Evolutionary conservation across 768 basidiomycete species (phyloP).

Genomic region (Psilocybe sp.): DNA sequence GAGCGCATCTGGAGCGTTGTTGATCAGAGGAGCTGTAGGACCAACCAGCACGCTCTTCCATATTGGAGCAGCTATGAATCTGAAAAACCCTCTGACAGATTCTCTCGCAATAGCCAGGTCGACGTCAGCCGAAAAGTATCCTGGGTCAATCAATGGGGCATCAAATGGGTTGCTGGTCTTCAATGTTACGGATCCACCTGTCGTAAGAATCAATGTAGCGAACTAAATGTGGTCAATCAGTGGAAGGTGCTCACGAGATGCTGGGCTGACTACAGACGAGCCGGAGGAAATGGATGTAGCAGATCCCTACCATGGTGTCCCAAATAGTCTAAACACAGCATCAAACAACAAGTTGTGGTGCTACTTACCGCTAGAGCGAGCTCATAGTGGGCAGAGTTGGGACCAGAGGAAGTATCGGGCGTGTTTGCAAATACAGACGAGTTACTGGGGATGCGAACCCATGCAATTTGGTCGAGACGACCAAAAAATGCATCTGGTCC

Average conservation of each 20-base stretch:
- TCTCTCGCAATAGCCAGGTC: conserved; percentile 24
- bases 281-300: conserved; percentile 6
- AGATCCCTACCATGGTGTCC: not conserved
- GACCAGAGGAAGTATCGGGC: conserved; percentile 34
- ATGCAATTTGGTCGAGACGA: conserved; percentile 21
- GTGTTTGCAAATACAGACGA: conserved; percentile 26
- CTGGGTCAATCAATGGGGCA: conserved; percentile 45
- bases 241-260: conserved; percentile 3
- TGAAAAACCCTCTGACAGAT: conserved; percentile 14
- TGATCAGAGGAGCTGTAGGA: conserved; percentile 11
- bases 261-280: conserved; percentile 4
- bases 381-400: conserved; percentile 33
- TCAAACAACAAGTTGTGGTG: not conserved
- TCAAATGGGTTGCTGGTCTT: conserved; percentile 41
- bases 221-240: conserved; percentile 6
- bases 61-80: conserved; percentile 19
- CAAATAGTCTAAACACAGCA: not conserved
- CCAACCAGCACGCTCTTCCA: conserved; percentile 25
- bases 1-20: conserved; percentile 21
- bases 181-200: conserved; percentile 24
- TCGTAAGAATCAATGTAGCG: conserved; percentile 1
- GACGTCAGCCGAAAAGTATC: conserved; percentile 31
- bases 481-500: conserved; percentile 24
- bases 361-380: conserved; percentile 29
- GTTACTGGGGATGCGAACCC: conserved; percentile 25